Evolutionary conservation across 306 rosid species (phyloP), one percentile per base, ranked within the genome.

Genomic region (Bauhinia variegata): DNA sequence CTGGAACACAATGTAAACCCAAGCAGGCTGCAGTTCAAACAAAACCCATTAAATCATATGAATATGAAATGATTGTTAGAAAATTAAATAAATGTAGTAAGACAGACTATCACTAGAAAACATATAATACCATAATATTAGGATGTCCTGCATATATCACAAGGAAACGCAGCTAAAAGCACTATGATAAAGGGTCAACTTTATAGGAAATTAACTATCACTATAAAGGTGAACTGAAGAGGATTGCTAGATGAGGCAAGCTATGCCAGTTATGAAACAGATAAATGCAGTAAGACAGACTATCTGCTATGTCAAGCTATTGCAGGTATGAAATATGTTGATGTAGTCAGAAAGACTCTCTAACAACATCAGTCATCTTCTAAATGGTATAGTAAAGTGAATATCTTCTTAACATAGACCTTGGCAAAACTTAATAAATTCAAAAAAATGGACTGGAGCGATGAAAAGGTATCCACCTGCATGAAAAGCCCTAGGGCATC

Each of bases 401-500:
- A 23, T n/a, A 23, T 23, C 7, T 39, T 68, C 9, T 17, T 1
- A 43, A 61, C n/a, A 55, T 14, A n/a, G 42, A 50, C 13, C 51
- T 18, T 17, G 30, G 12, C 54, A 13, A 18, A 50, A 51, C 63
- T 23, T 17, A 6, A 10, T 41, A 39, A 54, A 69, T 46, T 47
- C n/a, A 41, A 75, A 49, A 67, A 7, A 30, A 63, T 50, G 18
- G 36, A 70, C 19, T 14, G 42, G 18, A 7, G 59, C 44, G 34
- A 60, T 10, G 28, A 34, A 52, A 67, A 71, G 42, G 44, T 56
- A 57, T 60, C 70, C 65, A 90, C 97, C 97, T 86, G 91, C 78
- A 79, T 95, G 99, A 72, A 85, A 95, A 66, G 99, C 97, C 67
- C 88, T 85, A 53, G 99, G 99, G 77, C 99, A 95, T 77, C 87